These are phyloP conservation scores for Pestalotiopsis fici DNA, from an alignment of 2,329 filamentous ascomycete genomes.

Conservation along the genomic window DNA sequence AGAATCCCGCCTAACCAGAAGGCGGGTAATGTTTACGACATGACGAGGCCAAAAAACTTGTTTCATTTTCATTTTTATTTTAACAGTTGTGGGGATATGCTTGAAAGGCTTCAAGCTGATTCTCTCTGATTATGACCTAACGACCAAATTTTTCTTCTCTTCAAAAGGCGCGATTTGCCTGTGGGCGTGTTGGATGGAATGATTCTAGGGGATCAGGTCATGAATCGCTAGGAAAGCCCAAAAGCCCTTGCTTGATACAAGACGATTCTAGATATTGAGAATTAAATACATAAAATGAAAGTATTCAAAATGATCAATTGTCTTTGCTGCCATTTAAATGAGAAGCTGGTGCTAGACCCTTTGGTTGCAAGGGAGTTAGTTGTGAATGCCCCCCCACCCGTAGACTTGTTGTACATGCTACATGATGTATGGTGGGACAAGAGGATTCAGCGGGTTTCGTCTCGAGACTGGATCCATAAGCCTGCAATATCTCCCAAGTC, in stretches of 20 bases:
- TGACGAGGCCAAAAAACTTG: conserved; percentile 27
- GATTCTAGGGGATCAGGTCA: conserved; percentile 39
- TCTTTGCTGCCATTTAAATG: no score
- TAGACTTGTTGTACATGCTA: no score
- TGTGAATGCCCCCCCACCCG: no score
- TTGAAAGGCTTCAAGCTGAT: conserved; percentile 25
- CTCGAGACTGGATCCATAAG: no score
- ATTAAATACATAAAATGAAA: conserved; percentile 21
- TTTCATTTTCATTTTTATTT: conserved; percentile 2
- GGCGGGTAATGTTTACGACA: conserved; percentile 33
- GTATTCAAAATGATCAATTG: background rate
- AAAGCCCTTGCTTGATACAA: conserved; percentile 39
- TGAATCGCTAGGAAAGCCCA: conserved; percentile 38
- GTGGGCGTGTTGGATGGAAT: conserved; percentile 36
- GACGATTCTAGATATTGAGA: conserved; percentile 32
- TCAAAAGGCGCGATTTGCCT: conserved; percentile 39
- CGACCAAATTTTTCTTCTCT: conserved; percentile 34
- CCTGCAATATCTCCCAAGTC: no score
- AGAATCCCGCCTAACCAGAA: conserved; percentile 31
- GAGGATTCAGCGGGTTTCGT: no score
- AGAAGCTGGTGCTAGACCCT: no score
- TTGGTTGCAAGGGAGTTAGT: no score
- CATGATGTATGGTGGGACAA: no score
- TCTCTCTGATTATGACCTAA: conserved; percentile 35
- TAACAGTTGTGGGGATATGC: conserved; percentile 14